Base-by-base conservation (phyloP, 306 rosid species). In the Casuarina equisetifolia region DNA sequence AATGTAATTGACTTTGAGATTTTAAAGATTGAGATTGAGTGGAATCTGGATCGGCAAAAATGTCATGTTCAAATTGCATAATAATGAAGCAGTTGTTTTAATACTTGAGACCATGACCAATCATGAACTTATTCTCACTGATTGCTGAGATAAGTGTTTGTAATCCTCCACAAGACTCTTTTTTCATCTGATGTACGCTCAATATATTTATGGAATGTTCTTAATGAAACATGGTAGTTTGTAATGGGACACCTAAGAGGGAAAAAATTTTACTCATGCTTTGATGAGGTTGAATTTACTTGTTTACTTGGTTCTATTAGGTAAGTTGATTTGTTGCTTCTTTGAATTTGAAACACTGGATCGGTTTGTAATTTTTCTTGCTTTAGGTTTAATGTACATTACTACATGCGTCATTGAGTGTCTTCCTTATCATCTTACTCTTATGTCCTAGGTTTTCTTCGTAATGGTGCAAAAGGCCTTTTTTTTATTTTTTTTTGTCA, bases 1-100 rank as follows among this genome's bases (percentile, higher is more conserved):
- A 43, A 45, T 69, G 36, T 77, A 45, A 74, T 77, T 66, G 78
- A 66, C 46, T 17, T 54, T 69, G 2, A 77, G 57, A 20, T 72
- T 81, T 68, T 74, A 19, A 3, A 36, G 17, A 62, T 62, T 36
- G 44, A 36, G 15, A 36, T 3, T 36, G 40, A 5, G 17, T 62
- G 7, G 42, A 36, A 62, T 62, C 13, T 25, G 35, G n/a, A 11
- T 36, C 69, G 4, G 40, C 25, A 35, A 10, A 61, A 61, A 61
- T 8, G 13, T 32, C 3, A 1, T 25, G 36, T 35, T 61, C 43
- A 61, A 35, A 61, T 61, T 35, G 43, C 15, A 61, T 61, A 61
- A 32, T 61, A 25, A 12, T 0, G 9, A 25, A 42, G 67, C 43
- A 61, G 43, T 35, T 11, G 0, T 15, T 32, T 61, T 9, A 25